These are phyloP conservation scores for Begonia loranthoides DNA, from an alignment of 306 rosid genomes.

Conservation along the genomic window DNA sequence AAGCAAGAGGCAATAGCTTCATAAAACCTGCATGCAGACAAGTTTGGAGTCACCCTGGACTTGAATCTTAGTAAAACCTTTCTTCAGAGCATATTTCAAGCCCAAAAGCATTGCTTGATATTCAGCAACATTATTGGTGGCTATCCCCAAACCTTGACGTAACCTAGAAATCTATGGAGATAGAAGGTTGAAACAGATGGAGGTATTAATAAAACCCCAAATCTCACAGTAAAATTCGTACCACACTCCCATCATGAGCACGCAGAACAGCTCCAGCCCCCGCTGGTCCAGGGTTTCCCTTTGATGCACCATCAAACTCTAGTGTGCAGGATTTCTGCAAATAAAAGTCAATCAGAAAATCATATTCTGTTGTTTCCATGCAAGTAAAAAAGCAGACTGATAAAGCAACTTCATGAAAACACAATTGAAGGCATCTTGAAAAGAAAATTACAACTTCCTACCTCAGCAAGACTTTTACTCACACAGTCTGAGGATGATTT, in stretches of 20 bases:
- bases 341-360: constrained; percentile 12
- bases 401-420: background rate
- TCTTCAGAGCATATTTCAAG: constrained; percentile 67
- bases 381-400: background rate
- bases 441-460: background rate
- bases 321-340: constrained; percentile 53
- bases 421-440: background rate
- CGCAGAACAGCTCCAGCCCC: constrained; percentile 90
- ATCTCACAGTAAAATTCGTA: constrained; percentile 22
- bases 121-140: constrained; percentile 85
- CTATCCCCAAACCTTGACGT: constrained; percentile 73
- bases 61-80: constrained; percentile 51
- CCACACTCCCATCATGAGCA: constrained; percentile 77
- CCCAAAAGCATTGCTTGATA: constrained; percentile 86
- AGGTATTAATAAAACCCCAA: constrained; percentile 8
- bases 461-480: constrained; percentile 20
- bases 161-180: constrained; percentile 56
- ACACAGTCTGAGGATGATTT: constrained; percentile 22
- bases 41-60: constrained; percentile 90
- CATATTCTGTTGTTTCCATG: constrained; percentile 1
- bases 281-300: constrained; percentile 90
- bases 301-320: constrained; percentile 78
- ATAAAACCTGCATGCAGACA: constrained; percentile 85
- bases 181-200: constrained; percentile 18
- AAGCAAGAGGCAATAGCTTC: too few species aligned